Evolutionary conservation across 768 basidiomycete species (phyloP).

Genomic region (Phlegmacium glaucopus): DNA sequence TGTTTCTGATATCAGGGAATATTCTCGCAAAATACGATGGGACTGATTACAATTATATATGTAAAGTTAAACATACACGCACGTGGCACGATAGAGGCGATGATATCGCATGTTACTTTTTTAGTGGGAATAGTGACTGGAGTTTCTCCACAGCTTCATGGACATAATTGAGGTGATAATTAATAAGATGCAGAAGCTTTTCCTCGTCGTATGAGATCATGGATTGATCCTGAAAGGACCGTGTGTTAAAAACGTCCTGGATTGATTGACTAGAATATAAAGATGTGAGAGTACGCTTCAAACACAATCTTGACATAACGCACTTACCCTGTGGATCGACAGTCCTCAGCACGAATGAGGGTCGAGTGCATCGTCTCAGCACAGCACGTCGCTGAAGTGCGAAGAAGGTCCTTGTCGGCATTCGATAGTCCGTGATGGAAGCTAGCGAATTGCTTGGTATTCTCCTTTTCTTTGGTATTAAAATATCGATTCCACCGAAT

Average conservation of each 20-base stretch:
- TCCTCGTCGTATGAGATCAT: background rate
- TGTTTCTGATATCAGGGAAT: constrained; percentile 77
- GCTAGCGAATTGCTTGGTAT: constrained; percentile 4
- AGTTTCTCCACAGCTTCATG: constrained; percentile 14
- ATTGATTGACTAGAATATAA: constrained; percentile 17
- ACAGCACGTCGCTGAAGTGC: constrained; percentile 1
- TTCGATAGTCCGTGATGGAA: constrained; percentile 17
- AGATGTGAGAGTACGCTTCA: background rate
- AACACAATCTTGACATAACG: background rate
- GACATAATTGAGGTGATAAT: constrained; percentile 22
- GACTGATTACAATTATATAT: constrained; percentile 39
- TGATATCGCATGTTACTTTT: background rate
- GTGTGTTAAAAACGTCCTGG: constrained; percentile 8
- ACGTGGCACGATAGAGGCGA: background rate
- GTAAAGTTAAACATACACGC: background rate
- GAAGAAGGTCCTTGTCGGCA: constrained; percentile 13
- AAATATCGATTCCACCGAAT: constrained; percentile 41
- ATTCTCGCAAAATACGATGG: constrained; percentile 74
- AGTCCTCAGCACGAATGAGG: constrained; percentile 18
- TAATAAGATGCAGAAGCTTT: constrained; percentile 16
- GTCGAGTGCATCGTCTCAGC: constrained; percentile 12
- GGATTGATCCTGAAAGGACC: constrained; percentile 1
- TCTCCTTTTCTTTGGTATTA: constrained; percentile 20
- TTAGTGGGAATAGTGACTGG: constrained; percentile 9
- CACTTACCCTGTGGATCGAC: constrained; percentile 13